Percentiles rank a stretch among this genome's conserved stretches.
phyloP scores from a whole-genome alignment of 2,329 filamentous ascomycete species.

The Tolypocladium inflatum region DNA sequence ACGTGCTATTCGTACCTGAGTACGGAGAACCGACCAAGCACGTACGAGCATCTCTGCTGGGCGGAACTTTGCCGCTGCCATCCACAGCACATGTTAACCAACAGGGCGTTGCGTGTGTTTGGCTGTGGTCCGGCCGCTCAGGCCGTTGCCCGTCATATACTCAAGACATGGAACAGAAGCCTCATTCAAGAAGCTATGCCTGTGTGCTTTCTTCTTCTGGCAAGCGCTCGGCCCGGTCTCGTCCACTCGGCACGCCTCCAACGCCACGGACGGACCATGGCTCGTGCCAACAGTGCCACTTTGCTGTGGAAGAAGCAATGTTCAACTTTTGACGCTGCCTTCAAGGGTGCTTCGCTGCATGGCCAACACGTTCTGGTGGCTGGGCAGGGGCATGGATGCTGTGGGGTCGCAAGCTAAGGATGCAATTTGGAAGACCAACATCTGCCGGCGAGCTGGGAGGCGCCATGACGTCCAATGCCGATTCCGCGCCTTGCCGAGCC shows the following conservation, averaged over 20 bases:
- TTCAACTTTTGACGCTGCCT: background rate
- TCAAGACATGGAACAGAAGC: too few species aligned
- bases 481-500: background rate
- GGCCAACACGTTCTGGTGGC: background rate
- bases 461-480: background rate
- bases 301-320: background rate
- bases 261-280: background rate
- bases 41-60: too few species aligned
- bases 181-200: too few species aligned
- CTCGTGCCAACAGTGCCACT: background rate
- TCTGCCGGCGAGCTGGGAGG: background rate
- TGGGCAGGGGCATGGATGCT: background rate
- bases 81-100: background rate
- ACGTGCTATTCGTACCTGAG: background rate
- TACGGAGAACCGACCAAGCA: too few species aligned
- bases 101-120: too few species aligned
- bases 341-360: background rate
- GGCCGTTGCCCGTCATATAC: background rate
- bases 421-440: background rate
- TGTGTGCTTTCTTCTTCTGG: background rate
- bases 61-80: background rate
- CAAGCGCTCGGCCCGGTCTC: background rate
- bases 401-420: background rate
- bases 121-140: too few species aligned
- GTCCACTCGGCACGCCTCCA: background rate